Evolutionary conservation across 2,329 filamentous ascomycete species (phyloP).

Genomic region (Penicillium janthinellum): DNA sequence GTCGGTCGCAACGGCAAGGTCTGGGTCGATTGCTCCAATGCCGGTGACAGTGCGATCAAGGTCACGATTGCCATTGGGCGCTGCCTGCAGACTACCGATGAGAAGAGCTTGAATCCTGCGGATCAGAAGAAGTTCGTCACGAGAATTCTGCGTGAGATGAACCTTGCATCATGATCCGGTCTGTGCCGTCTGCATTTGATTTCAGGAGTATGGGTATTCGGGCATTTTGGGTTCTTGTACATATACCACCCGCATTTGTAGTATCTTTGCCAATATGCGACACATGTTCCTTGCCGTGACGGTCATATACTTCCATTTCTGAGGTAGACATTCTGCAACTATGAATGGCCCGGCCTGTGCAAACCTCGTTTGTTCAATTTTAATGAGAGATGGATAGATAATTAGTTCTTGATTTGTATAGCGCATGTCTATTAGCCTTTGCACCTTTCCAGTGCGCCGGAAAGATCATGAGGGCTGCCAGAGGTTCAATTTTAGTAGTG

Average conservation of each 20-base stretch:
- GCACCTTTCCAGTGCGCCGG: too few species aligned
- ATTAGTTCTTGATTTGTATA: too few species aligned
- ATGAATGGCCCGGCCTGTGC: neutral
- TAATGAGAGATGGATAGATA: too few species aligned
- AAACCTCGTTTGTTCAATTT: neutral
- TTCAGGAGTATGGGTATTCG: constrained; percentile 12
- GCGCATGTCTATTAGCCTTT: too few species aligned
- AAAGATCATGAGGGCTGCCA: too few species aligned
- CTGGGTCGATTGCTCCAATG: constrained; percentile 77
- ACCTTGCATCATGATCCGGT: constrained; percentile 32
- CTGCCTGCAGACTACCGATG: constrained; percentile 77
- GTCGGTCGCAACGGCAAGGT: constrained; percentile 89
- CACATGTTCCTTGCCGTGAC: neutral
- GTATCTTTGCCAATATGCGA: neutral
- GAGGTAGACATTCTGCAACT: neutral
- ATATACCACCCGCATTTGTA: constrained; percentile 15
- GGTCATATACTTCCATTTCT: neutral
- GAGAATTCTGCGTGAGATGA: constrained; percentile 46
- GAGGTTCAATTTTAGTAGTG: neutral
- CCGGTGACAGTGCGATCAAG: constrained; percentile 58
- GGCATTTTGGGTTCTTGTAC: constrained; percentile 17
- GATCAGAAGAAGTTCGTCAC: constrained; percentile 52
- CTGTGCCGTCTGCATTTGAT: neutral
- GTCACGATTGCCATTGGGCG: constrained; percentile 76
- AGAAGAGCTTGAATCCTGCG: constrained; percentile 49